These are phyloP conservation scores for grape (Vitis vinifera) DNA, from an alignment of 164 flowering plant genomes.

Conservation along the genomic window ASM3070453v1 NC_081818.1:6188001-6188500, in stretches of 20 bases:
- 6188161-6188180: background rate
- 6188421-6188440: background rate
- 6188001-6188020: conserved; percentile 81
- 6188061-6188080: conserved; percentile 95
- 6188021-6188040: conserved; percentile 72
- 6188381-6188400: background rate
- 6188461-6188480: no score
- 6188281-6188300: conserved; percentile 94
- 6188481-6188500: no score
- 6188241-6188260: conserved; percentile 98
- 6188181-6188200: background rate
- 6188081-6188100: conserved; percentile 17
- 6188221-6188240: conserved; percentile 97
- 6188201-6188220: conserved; percentile 14
- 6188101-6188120: background rate
- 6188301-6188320: conserved; percentile 99
- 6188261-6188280: conserved; percentile 93
- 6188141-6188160: background rate
- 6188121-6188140: background rate
- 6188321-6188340: conserved; percentile 93
- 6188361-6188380: conserved; percentile 80
- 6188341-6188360: conserved; percentile 98
- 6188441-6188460: background rate
- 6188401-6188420: background rate
- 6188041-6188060: conserved; percentile 54